Evolutionary conservation across 371 early-diverging fungal genomes (phyloP), one percentile per base, ranked within the genome.

Genomic region (Furculomyces boomerangus): DNA sequence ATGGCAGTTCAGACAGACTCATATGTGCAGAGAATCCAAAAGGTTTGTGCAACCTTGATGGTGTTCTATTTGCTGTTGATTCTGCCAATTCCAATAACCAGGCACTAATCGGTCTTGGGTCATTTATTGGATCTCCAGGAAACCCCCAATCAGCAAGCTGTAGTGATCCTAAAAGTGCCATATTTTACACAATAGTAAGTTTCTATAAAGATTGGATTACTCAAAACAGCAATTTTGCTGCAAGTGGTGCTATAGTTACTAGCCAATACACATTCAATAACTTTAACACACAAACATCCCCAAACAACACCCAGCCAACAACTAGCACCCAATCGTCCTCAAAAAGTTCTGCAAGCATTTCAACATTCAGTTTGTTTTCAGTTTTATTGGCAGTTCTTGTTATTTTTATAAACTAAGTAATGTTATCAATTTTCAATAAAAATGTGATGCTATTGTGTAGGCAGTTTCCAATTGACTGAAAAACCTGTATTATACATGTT

Each of bases 201-300:
- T 49, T 49, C 29, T 49, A 49, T n/a, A 28, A 5, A 14, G 50
- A 49, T n/a, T 49, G 50, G 50, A 49, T 49, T 10, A 22, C 27
- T 27, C 50, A 49, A 30, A 49, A 49, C 29, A 10, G 10, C 16
- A 35, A 35, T 10, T 10, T 35, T 10, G 16, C 7, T 10, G 16
- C 35, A 10, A 10, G 10, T 16, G 16, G 10, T 35, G 7, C 16
- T 35, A 7, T 35, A 35, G 7, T 16, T 16, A 10, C 35, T 16
- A 10, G 10, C 35, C 35, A 35, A 16, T 35, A 10, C 35, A 7
- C 35, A 7, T 35, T 35, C 35, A 7, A 35, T 10, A 7, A 35
- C 10, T 35, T 35, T 16, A 10, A 7, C 35, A 10, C 35, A 10
- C 10, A 7, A 7, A 10, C 35, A 35, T 10, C 7, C 35, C 7